Percentiles rank a stretch among this genome's conserved stretches.
phyloP scores from a whole-genome alignment of 2,329 filamentous ascomycete species.

The Xylaria polymorpha region DNA sequence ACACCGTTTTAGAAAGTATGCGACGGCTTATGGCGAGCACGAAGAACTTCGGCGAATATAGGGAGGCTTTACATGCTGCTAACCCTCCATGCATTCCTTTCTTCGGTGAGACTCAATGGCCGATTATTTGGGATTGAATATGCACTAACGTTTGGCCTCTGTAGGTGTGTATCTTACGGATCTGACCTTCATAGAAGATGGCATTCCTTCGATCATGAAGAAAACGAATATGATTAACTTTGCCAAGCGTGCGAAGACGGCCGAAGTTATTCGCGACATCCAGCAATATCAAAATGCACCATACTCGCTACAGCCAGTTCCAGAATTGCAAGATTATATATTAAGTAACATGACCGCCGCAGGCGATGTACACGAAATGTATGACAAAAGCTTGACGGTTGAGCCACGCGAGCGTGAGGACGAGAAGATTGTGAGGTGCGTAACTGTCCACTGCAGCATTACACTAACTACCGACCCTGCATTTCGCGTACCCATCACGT shows the following conservation, averaged over 20 bases:
- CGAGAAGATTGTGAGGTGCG: constrained; percentile 98
- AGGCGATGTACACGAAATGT: constrained; percentile 98
- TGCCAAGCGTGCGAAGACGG: constrained; percentile 96
- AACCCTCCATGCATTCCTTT: constrained; percentile 98
- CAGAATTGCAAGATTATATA: constrained; percentile 96
- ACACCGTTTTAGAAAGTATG: constrained; percentile 86
- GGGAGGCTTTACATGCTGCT: constrained; percentile 89
- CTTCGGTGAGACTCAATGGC: constrained; percentile 73
- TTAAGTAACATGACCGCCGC: constrained; percentile 95
- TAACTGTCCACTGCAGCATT: constrained; percentile 41
- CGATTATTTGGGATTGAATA: background rate
- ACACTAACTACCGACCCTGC: constrained; percentile 13
- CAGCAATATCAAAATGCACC: constrained; percentile 98
- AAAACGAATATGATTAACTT: constrained; percentile 98
- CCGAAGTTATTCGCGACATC: constrained; percentile 97
- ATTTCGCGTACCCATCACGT: constrained; percentile 7
- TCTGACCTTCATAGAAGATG: constrained; percentile 97
- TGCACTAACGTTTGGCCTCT: constrained; percentile 27
- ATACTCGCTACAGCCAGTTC: constrained; percentile 89
- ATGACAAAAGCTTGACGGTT: constrained; percentile 92
- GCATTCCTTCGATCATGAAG: constrained; percentile 95
- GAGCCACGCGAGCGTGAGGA: constrained; percentile 97
- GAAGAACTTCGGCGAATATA: constrained; percentile 97
- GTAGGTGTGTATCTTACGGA: constrained; percentile 95
- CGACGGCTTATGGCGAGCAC: constrained; percentile 94